Percentiles rank a stretch among this genome's conserved stretches.
Conservation (phyloP, 208 protist genomes). For the Strigomonas culicis region DNA sequence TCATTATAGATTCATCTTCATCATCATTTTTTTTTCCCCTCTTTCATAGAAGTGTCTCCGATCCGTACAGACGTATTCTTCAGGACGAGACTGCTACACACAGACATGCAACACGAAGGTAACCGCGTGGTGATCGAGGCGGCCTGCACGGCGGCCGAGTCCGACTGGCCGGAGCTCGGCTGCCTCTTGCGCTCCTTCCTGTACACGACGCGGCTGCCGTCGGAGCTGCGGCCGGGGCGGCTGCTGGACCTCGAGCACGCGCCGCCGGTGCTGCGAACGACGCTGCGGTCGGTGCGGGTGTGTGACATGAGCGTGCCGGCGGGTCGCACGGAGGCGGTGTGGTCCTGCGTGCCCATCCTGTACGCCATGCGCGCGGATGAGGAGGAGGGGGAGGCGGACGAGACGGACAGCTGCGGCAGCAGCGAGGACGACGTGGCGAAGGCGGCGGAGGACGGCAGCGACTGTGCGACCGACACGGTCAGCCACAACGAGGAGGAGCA, state of each 20-base stretch:
- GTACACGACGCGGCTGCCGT: conserved; percentile 11
- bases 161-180: conserved; percentile 29
- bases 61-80: background rate
- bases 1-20: background rate
- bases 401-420: background rate
- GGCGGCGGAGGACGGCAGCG: background rate
- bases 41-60: background rate
- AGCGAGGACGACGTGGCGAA: background rate
- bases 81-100: background rate
- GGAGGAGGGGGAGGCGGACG: conserved; percentile 3
- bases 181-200: conserved; percentile 26
- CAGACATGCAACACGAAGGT: background rate
- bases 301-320: conserved; percentile 32
- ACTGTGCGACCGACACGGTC: background rate
- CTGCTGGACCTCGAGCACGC: background rate
- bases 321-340: conserved; percentile 7
- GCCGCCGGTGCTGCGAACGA: conserved; percentile 19
- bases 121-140: conserved; percentile 39
- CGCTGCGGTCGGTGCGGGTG: conserved; percentile 36
- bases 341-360: conserved; percentile 15
- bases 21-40: background rate
- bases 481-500: background rate
- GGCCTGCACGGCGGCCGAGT: conserved; percentile 19
- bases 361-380: conserved; percentile 16
- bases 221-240: conserved; percentile 6